Evolutionary conservation across 164 flowering plant genomes (phyloP), one percentile per base, ranked within the genome.

Genomic region (Amborella trichopoda): DNA sequence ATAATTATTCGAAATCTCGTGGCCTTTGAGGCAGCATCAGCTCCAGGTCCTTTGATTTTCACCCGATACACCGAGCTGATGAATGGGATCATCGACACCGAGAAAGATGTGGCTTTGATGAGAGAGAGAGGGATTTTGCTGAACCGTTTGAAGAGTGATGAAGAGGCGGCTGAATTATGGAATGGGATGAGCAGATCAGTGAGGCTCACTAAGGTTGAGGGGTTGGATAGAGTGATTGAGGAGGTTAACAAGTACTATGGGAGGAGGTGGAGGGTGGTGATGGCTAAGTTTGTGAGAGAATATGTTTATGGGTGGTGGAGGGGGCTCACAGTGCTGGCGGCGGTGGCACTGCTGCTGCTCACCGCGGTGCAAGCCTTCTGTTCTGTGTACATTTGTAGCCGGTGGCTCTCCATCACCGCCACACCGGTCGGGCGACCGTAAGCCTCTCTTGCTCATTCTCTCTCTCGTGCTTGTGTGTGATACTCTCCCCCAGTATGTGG

Each of bases 151-250:
- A 83, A 80, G 63, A 77, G 75, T 40, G 87, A 80, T 48, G 52
- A 23, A 34, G 87, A 80, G 53, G 87, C 65, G 33, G 82, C 84
- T 0, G 33, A 67, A 0, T 28, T 80, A 30, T 80, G 87, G 85
- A 83, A 80, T 46, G 81, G 83, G 44, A 80, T 83, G 93, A 77
- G 73, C 46, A 76, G 55, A 55, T 79, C 82, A 0, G 50, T 77
- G 14, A 73, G 77, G 46, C 50, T 80, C 49, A 83, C 82, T 2
- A 80, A 64, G 61, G 84, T 79, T 42, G 58, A 66, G 1, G 65
- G 60, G 24, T 43, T 83, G 14, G 84, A 79, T 37, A 67, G 68
- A 49, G 71, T 58, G 53, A 77, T 77, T 41, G 79, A 70, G 62
- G 81, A 82, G 60, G 75, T 82, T 40, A 82, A 79, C 67, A 67